Percentiles rank a stretch among this genome's conserved stretches.
phyloP scores from a whole-genome alignment of 1,139 yeast genomes.

The Citeromyces hawaiiensis region DNA sequence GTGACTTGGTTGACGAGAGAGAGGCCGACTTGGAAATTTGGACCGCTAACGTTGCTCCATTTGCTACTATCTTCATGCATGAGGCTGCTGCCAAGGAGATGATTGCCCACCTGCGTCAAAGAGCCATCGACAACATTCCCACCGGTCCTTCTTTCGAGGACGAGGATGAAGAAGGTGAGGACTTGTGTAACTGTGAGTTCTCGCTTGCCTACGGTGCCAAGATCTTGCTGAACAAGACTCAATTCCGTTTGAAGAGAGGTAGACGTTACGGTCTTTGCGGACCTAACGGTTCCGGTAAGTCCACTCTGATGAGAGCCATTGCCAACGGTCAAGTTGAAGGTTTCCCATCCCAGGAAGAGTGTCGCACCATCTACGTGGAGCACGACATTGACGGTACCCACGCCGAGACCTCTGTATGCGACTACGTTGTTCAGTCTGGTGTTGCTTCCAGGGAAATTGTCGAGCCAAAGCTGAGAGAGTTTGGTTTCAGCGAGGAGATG shows the following conservation, averaged over 20 bases:
- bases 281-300: conserved; percentile 99
- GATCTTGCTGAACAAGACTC: conserved; percentile 98
- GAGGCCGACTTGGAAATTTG: conserved; percentile 86
- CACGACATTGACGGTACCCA: conserved; percentile 98
- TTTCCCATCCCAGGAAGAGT: conserved; percentile 97
- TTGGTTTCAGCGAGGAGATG: conserved; percentile 89
- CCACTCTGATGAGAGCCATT: conserved; percentile 98
- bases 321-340: conserved; percentile 99
- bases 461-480: conserved; percentile 66
- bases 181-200: conserved; percentile 99
- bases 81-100: conserved; percentile 83
- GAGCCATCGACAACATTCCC: conserved; percentile 96
- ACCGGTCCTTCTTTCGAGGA: conserved; percentile 92
- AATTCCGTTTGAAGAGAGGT: conserved; percentile 97
- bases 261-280: conserved; percentile 99
- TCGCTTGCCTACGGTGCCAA: conserved; percentile 99
- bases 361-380: conserved; percentile 98
- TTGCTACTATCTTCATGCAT: conserved; percentile 91
- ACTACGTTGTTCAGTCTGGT: conserved; percentile 75
- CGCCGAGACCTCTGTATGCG: conserved; percentile 87
- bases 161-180: conserved; percentile 99
- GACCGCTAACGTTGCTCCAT: conserved; percentile 81
- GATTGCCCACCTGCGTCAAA: conserved; percentile 90
- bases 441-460: conserved; percentile 67
- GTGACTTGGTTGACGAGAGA: conserved; percentile 98